Conservation (phyloP, 2,329 filamentous ascomycete genomes). For the Cytospora paraplurivora region DNA sequence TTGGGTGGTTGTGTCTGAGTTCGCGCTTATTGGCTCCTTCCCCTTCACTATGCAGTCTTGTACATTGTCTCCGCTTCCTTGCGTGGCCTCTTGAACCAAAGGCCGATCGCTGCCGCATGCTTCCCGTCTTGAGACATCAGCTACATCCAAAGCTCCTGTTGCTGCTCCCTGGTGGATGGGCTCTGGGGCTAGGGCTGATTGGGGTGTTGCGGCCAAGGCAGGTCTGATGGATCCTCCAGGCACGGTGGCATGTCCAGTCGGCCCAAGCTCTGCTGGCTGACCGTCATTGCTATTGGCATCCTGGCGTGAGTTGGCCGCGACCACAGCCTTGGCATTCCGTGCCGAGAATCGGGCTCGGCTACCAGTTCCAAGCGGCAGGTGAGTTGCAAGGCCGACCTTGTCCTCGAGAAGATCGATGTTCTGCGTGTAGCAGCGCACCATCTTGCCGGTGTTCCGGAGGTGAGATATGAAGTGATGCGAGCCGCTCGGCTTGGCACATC, state of each 20-base stretch:
- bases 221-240: not conserved
- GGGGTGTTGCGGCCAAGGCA: not conserved
- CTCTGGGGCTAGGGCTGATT: not conserved
- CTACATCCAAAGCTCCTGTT: not conserved
- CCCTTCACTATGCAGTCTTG: not conserved
- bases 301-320: slow-evolving; percentile 5
- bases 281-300: not conserved
- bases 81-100: not conserved
- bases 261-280: not conserved
- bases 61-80: not conserved
- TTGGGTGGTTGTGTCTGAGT: not conserved
- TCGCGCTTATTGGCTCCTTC: slow-evolving; percentile 4
- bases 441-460: slow-evolving; percentile 65
- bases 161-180: not conserved
- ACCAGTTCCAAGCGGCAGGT: slow-evolving; percentile 63
- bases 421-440: slow-evolving; percentile 73
- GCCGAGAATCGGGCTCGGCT: slow-evolving; percentile 61
- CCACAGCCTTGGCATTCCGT: slow-evolving; percentile 27
- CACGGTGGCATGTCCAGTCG: not conserved
- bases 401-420: slow-evolving; percentile 76
- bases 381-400: slow-evolving; percentile 67
- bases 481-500: slow-evolving; percentile 62
- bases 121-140: not conserved
- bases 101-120: not conserved
- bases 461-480: slow-evolving; percentile 71